phyloP scores from a whole-genome alignment of 108 stramenopile genomes.

The Nitzschia inconspicua region DNA sequence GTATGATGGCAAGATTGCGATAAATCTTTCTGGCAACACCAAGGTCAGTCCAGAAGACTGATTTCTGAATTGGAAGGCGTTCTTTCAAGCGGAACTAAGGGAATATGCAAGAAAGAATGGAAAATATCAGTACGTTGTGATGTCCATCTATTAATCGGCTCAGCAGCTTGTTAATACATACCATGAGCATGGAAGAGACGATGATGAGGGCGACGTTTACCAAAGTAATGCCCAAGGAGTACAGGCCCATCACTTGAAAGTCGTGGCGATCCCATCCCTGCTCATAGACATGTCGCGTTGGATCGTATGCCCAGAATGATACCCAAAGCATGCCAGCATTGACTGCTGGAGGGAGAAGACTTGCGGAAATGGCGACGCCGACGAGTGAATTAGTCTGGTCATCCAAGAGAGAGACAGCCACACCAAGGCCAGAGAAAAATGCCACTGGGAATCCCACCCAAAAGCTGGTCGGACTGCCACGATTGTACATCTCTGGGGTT shows the following conservation, averaged over 20 bases:
- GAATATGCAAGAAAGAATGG: neutral
- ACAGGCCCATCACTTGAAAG: slow-evolving; percentile 18
- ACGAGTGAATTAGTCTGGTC: slow-evolving; percentile 74
- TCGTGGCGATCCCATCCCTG: too few species aligned
- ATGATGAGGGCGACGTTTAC: slow-evolving; percentile 75
- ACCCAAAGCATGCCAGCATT: slow-evolving; percentile 50
- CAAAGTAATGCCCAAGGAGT: slow-evolving; percentile 53
- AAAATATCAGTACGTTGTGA: neutral
- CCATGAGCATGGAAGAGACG: slow-evolving; percentile 55
- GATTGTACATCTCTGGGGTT: slow-evolving; percentile 48
- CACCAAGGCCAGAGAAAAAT: slow-evolving; percentile 84
- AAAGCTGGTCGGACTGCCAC: slow-evolving; percentile 43
- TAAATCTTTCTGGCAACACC: slow-evolving; percentile 24
- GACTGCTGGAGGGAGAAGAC: slow-evolving; percentile 85
- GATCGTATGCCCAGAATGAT: neutral
- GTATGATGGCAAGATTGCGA: slow-evolving; percentile 7
- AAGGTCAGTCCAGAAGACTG: slow-evolving; percentile 25
- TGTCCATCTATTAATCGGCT: too few species aligned
- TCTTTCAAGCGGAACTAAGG: neutral
- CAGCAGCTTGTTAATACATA: slow-evolving; percentile 74
- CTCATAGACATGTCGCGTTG: too few species aligned
- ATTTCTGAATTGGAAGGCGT: slow-evolving; percentile 19
- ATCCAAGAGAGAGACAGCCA: slow-evolving; percentile 72
- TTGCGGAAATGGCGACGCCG: slow-evolving; percentile 86
- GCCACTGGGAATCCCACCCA: slow-evolving; percentile 69